Evolutionary conservation across 2,329 filamentous ascomycete genomes (phyloP), one percentile per base, ranked within the genome.

Genomic region (Pyrenophora graminea): DNA sequence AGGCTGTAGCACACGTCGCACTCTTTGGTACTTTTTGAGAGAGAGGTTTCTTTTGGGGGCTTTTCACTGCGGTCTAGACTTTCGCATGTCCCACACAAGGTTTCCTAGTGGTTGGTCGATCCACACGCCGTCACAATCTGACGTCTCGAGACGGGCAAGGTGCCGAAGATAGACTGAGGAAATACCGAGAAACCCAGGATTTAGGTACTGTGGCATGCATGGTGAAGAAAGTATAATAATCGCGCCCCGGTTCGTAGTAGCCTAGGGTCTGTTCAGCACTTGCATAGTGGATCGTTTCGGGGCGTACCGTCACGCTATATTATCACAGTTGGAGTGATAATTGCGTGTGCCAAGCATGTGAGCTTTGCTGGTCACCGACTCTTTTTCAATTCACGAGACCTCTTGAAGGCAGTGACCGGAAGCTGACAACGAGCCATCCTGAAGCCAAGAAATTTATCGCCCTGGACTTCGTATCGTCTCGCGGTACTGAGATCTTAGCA

Each of bases 51-150:
- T 30, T 30, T 30, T 10, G 10, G 27, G 27, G 27, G 9, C 10
- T 30, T 19, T 37, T 9, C 33, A 38, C 12, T 18, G 33, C 33
- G 42, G 42, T 45, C 42, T 25, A 45, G 42, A 38, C 42, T 34
- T 36, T 27, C 15, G 42, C 33, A 45, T 45, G 37, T 30, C 31
- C 38, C 39, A 38, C 48, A 19, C 27, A 10, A 33, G 19, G 19
- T 19, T 37, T 39, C 21, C 5, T 33, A 30, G 19, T 13, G 42
- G 18, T 33, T 13, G 17, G 25, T 19, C 19, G 23, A 23, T 45
- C 23, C 42, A 15, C 23, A 15, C 27, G 10, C 27, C 9, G 33
- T 19, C 42, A 45, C 23, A 21, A 19, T 15, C 4, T n/a, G 7
- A 30, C 37, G 23, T 38, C 4, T 30, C 10, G 27, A 30, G 27